Evolutionary conservation across 1,284 basidiomycete genomes (phyloP).

Genomic region (Schizophyllum commune): DNA sequence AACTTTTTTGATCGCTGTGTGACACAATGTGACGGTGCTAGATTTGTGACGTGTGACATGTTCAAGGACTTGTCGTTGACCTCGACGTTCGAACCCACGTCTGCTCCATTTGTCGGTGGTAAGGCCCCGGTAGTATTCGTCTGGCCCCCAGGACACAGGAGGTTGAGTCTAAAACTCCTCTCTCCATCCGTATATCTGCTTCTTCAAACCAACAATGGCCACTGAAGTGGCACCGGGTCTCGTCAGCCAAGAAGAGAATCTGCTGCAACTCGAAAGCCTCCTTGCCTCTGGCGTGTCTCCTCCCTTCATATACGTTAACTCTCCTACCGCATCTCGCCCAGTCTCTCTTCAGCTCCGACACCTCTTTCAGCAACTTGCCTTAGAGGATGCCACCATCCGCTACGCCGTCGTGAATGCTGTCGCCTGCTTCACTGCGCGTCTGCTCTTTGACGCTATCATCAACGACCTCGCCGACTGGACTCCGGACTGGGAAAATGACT

Average conservation of each 20-base stretch:
- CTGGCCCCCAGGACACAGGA: too few species aligned
- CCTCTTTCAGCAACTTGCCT: background rate
- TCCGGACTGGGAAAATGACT: conserved; percentile 52
- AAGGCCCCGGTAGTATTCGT: too few species aligned
- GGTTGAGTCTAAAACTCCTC: too few species aligned
- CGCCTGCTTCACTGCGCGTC: conserved; percentile 55
- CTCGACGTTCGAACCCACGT: too few species aligned
- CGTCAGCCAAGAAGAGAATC: background rate
- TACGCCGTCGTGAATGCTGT: conserved; percentile 52
- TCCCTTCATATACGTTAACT: background rate
- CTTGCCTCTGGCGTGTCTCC: background rate
- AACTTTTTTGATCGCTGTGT: background rate
- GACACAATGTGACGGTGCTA: background rate
- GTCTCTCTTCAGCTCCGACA: background rate
- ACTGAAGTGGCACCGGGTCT: background rate
- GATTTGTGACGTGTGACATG: background rate
- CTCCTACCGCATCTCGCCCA: background rate
- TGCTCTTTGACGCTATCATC: conserved; percentile 64
- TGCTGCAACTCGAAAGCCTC: background rate
- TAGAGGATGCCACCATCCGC: conserved; percentile 15
- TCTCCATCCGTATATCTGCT: too few species aligned
- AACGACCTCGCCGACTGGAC: conserved; percentile 50
- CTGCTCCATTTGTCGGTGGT: too few species aligned
- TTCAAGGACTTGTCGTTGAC: too few species aligned
- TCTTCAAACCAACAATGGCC: background rate